Percentiles rank a stretch among this genome's conserved stretches.
Evolutionary conservation across 805 yeast genomes (phyloP).

Genomic region (Pichia paraexigua): DNA sequence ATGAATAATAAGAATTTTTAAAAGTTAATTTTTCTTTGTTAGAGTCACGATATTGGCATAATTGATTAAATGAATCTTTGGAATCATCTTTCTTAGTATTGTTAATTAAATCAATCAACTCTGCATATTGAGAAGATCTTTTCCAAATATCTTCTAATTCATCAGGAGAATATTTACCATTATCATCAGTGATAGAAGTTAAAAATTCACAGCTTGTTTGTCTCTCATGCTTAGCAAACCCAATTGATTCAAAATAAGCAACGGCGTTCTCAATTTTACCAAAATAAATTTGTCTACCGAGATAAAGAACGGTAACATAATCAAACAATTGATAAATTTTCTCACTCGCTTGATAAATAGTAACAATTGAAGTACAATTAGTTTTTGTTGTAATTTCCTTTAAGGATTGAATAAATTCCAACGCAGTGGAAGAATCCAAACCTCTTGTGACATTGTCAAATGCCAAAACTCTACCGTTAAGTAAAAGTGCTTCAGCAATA

Average conservation of each 20-base stretch:
- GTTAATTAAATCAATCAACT: conserved; percentile 27
- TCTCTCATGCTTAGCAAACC: conserved; percentile 52
- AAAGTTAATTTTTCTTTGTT: conserved; percentile 33
- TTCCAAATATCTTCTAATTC: conserved; percentile 59
- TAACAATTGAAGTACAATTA: conserved; percentile 49
- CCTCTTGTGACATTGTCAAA: conserved; percentile 74
- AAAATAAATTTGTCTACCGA: conserved; percentile 53
- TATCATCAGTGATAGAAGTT: conserved; percentile 63
- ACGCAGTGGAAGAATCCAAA: conserved; percentile 62
- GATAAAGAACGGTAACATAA: conserved; percentile 52
- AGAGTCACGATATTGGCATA: conserved; percentile 20
- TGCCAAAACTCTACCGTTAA: conserved; percentile 46
- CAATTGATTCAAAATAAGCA: conserved; percentile 52
- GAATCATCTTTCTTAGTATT: conserved; percentile 29
- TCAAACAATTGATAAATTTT: conserved; percentile 55
- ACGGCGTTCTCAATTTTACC: conserved; percentile 49
- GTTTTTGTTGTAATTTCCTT: conserved; percentile 51
- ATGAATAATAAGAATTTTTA: conserved; percentile 30
- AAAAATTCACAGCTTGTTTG: conserved; percentile 63
- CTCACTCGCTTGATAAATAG: conserved; percentile 64
- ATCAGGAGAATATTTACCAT: conserved; percentile 22
- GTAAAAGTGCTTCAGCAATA: conserved; percentile 53
- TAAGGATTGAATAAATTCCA: conserved; percentile 54
- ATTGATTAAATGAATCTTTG: conserved; percentile 16
- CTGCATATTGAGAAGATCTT: conserved; percentile 44